Percentiles rank a stretch among this genome's conserved stretches.
phyloP scores from a whole-genome alignment of 441 rosid genomes.

The Gossypium schwendimanii region DNA sequence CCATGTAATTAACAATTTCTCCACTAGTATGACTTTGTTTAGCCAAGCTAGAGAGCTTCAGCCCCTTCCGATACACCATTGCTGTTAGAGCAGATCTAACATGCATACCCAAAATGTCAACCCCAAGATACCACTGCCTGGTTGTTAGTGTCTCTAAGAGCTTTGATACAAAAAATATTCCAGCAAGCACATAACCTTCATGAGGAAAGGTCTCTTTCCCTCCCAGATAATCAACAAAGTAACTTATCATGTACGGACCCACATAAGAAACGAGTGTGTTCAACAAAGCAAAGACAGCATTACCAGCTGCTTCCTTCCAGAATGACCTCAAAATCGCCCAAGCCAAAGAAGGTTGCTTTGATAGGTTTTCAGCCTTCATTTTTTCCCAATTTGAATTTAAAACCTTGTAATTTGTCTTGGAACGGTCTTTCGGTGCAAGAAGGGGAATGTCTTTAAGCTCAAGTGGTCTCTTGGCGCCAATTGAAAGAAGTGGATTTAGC shows the following conservation, averaged over 20 bases:
- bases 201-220: slow-evolving; percentile 78
- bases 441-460: slow-evolving; percentile 99
- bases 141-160: slow-evolving; percentile 86
- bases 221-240: slow-evolving; percentile 92
- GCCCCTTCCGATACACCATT: slow-evolving; percentile 87
- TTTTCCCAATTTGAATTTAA: slow-evolving; percentile 92
- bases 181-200: slow-evolving; percentile 94
- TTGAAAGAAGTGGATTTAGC: slow-evolving; percentile 88
- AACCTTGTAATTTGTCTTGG: slow-evolving; percentile 79
- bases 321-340: slow-evolving; percentile 82
- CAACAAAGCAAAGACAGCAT: slow-evolving; percentile 86
- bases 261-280: slow-evolving; percentile 92
- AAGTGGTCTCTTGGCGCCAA: slow-evolving; percentile 90
- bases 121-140: slow-evolving; percentile 99
- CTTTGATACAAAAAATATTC: slow-evolving; percentile 83
- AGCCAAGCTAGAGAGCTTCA: slow-evolving; percentile 77
- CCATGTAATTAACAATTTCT: slow-evolving; percentile 97
- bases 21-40: slow-evolving; percentile 92
- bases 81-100: slow-evolving; percentile 97
- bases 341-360: slow-evolving; percentile 75
- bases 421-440: slow-evolving; percentile 74
- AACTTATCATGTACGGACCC: slow-evolving; percentile 93
- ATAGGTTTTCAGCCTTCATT: slow-evolving; percentile 56
- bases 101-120: slow-evolving; percentile 97
- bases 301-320: slow-evolving; percentile 95